Evolutionary conservation across 768 basidiomycete species (phyloP).

Genomic region (Kwoniella dejecticola): DNA sequence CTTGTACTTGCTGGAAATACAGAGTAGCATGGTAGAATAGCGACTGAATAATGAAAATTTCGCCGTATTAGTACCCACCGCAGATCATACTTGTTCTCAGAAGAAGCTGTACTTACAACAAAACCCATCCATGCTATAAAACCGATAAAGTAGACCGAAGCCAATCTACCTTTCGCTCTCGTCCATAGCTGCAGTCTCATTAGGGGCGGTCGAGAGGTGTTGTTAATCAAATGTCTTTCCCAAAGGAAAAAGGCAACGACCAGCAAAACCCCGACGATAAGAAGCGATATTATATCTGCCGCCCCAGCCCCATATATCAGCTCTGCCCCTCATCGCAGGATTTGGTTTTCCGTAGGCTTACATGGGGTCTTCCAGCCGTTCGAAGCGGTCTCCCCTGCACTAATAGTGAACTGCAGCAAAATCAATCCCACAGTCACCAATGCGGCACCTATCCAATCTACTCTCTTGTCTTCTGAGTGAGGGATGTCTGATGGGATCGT

Average conservation of each 20-base stretch:
- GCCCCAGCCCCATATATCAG: neutral
- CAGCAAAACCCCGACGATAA: conserved; percentile 68
- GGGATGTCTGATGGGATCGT: conserved; percentile 66
- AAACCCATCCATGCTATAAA: conserved; percentile 51
- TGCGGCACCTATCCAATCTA: conserved; percentile 78
- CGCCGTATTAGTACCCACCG: neutral
- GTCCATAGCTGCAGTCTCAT: conserved; percentile 53
- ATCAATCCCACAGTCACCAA: conserved; percentile 69
- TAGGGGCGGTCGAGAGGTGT: conserved; percentile 46
- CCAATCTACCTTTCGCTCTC: conserved; percentile 45
- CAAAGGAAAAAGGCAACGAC: conserved; percentile 65
- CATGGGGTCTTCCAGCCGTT: conserved; percentile 66
- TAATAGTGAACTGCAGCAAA: conserved; percentile 72
- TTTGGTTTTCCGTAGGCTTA: conserved; percentile 52
- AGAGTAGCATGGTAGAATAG: conserved; percentile 26
- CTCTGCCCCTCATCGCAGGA: too few species aligned
- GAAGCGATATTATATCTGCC: conserved; percentile 70
- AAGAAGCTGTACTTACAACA: conserved; percentile 30
- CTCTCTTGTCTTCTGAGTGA: conserved; percentile 52
- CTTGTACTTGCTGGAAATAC: conserved; percentile 22
- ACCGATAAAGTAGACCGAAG: conserved; percentile 45
- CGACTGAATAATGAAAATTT: neutral
- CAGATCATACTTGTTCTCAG: neutral
- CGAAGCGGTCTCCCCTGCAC: conserved; percentile 66
- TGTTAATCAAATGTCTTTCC: conserved; percentile 66